phyloP scores from a whole-genome alignment of 805 yeast genomes.

The Saturnispora saitoi region DNA sequence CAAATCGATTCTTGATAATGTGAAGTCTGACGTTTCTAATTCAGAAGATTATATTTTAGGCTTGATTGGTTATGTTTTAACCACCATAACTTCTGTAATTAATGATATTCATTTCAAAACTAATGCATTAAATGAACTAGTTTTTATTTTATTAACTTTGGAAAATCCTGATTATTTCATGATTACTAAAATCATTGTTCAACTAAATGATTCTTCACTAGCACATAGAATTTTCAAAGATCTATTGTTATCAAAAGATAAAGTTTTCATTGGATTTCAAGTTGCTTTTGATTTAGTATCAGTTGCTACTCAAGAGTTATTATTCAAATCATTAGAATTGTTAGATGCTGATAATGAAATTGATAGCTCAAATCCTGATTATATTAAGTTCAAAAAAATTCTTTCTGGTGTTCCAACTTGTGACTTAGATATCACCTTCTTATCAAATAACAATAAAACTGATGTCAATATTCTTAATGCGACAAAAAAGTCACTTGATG shows the following conservation, averaged over 20 bases:
- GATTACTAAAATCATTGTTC: slow-evolving; percentile 78
- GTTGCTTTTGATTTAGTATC: slow-evolving; percentile 91
- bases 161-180: slow-evolving; percentile 72
- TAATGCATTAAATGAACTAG: slow-evolving; percentile 53
- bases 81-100: slow-evolving; percentile 55
- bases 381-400: slow-evolving; percentile 43
- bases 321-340: slow-evolving; percentile 44
- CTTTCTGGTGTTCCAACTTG: slow-evolving; percentile 90
- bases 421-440: slow-evolving; percentile 82
- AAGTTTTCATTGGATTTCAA: slow-evolving; percentile 66
- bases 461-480: slow-evolving; percentile 75
- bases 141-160: slow-evolving; percentile 48
- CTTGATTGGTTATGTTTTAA: slow-evolving; percentile 65
- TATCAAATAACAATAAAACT: slow-evolving; percentile 78
- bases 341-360: slow-evolving; percentile 27
- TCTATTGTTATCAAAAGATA: slow-evolving; percentile 36
- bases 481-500: slow-evolving; percentile 75
- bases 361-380: slow-evolving; percentile 22
- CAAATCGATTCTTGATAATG: slow-evolving; percentile 41
- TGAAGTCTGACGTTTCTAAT: slow-evolving; percentile 22
- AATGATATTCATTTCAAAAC: slow-evolving; percentile 58
- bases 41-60: slow-evolving; percentile 46
- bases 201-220: slow-evolving; percentile 65
- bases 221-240: slow-evolving; percentile 63
- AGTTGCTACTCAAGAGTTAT: slow-evolving; percentile 83